Conservation (phyloP, 805 yeast species). For the Wickerhamia fluorescens region DNA sequence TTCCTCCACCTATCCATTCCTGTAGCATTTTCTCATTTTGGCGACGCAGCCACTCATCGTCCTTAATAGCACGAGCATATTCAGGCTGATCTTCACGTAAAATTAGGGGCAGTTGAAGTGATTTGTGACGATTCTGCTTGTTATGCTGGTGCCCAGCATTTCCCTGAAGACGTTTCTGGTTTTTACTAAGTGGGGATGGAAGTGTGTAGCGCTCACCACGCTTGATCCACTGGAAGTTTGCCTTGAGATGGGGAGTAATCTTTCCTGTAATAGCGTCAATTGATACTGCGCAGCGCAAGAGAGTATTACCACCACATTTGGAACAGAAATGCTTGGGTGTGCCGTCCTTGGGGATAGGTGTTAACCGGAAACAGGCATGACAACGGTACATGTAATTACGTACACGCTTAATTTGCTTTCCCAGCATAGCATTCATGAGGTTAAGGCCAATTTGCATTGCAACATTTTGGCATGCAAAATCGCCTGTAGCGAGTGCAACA, state of each 20-base stretch:
- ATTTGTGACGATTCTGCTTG: slow-evolving; percentile 49
- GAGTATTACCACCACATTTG: slow-evolving; percentile 88
- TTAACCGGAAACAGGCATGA: slow-evolving; percentile 88
- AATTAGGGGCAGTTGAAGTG: slow-evolving; percentile 42
- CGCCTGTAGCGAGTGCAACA: slow-evolving; percentile 89
- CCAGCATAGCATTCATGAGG: slow-evolving; percentile 77
- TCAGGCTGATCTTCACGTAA: slow-evolving; percentile 93
- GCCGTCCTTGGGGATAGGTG: slow-evolving; percentile 72
- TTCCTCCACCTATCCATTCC: slow-evolving; percentile 93
- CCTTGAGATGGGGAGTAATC: slow-evolving; percentile 80
- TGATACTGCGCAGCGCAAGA: slow-evolving; percentile 85
- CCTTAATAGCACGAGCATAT: slow-evolving; percentile 78
- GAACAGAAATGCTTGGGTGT: slow-evolving; percentile 86
- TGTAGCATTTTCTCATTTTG: slow-evolving; percentile 79
- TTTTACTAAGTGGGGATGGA: slow-evolving; percentile 83
- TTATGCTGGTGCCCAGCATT: slow-evolving; percentile 75
- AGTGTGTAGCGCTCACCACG: slow-evolving; percentile 78
- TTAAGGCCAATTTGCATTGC: slow-evolving; percentile 85
- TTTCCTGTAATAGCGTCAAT: slow-evolving; percentile 74
- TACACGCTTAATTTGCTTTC: slow-evolving; percentile 76
- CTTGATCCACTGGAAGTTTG: slow-evolving; percentile 88
- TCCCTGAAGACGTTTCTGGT: slow-evolving; percentile 63
- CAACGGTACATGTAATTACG: slow-evolving; percentile 93
- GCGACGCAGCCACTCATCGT: slow-evolving; percentile 80
- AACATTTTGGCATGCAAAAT: slow-evolving; percentile 96